A percentile compares a stretch with the other conserved stretches of the same genome.
Conservation (phyloP, 2,329 filamentous ascomycete species). For the Exophiala bonariae region DNA sequence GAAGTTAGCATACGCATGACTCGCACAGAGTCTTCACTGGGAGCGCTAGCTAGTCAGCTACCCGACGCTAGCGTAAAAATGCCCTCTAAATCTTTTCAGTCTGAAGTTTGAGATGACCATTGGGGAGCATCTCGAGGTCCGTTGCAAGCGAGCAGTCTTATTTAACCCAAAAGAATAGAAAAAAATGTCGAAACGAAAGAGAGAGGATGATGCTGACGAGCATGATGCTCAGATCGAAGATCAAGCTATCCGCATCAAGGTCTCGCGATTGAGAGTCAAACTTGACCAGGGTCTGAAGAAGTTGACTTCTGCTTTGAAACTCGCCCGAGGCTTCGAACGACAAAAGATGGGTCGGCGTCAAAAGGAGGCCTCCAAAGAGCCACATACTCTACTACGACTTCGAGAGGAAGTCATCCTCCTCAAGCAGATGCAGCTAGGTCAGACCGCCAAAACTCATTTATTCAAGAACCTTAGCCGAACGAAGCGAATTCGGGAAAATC, state of each 20-base stretch:
- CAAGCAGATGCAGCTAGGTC: slow-evolving; percentile 55
- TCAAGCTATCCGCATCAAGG: slow-evolving; percentile 35
- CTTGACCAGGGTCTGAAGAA: slow-evolving; percentile 52
- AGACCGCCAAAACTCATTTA: slow-evolving; percentile 54
- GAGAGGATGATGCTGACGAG: slow-evolving; percentile 14
- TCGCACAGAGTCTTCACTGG: no score
- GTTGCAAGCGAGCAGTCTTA: no score
- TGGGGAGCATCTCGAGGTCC: no score
- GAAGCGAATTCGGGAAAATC: slow-evolving; percentile 56
- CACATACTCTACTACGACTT: slow-evolving; percentile 43
- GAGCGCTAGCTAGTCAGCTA: no score
- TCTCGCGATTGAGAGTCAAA: slow-evolving; percentile 43
- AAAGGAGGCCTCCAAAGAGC: slow-evolving; percentile 53
- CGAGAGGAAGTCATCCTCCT: slow-evolving; percentile 57
- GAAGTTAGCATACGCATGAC: no score
- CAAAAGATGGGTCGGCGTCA: slow-evolving; percentile 63
- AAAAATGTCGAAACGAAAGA: slow-evolving; percentile 31
- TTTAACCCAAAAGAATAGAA: no score
- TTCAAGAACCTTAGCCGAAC: slow-evolving; percentile 58
- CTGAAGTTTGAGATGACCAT: no score
- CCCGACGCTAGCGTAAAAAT: no score
- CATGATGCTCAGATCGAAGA: slow-evolving; percentile 18
- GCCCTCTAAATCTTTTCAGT: no score
- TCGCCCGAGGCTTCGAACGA: slow-evolving; percentile 61
- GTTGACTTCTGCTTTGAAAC: slow-evolving; percentile 55